Evolutionary conservation across 2,329 filamentous ascomycete species (phyloP).

Genomic region (Cercospora sp.): DNA sequence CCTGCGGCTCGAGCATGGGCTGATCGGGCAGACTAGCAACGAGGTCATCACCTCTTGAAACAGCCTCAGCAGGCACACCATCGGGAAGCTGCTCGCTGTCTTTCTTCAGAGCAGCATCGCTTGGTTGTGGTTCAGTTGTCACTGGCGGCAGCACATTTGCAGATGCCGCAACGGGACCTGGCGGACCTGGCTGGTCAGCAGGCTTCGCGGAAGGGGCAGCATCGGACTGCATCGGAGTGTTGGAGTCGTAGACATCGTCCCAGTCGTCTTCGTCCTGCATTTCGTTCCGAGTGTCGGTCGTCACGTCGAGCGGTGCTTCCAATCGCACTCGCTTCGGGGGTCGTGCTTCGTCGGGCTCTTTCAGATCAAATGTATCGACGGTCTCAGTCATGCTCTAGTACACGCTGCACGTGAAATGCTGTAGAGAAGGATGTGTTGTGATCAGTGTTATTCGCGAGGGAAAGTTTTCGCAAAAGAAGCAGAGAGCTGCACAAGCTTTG

Average conservation of each 20-base stretch:
- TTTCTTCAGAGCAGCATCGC: not conserved
- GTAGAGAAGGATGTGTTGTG: not conserved
- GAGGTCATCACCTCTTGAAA: slow-evolving; percentile 21
- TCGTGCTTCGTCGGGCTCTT: slow-evolving; percentile 31
- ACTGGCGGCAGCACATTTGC: not conserved
- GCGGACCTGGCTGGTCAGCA: not conserved
- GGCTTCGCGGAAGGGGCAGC: not conserved
- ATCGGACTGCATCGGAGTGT: not conserved
- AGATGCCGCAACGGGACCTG: not conserved
- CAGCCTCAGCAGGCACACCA: slow-evolving; percentile 23
- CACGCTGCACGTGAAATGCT: not conserved
- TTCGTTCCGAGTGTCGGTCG: slow-evolving; percentile 33
- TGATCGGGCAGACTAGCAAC: slow-evolving; percentile 14
- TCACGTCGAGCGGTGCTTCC: slow-evolving; percentile 41
- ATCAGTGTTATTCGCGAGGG: slow-evolving; percentile 41
- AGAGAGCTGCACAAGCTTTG: slow-evolving; percentile 1
- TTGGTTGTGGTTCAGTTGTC: not conserved
- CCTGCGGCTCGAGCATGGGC: slow-evolving; percentile 11
- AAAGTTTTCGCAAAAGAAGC: slow-evolving; percentile 3
- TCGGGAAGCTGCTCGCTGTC: slow-evolving; percentile 3
- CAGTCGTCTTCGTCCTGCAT: slow-evolving; percentile 37
- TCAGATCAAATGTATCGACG: not conserved
- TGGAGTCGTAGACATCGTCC: slow-evolving; percentile 36
- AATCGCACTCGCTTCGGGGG: slow-evolving; percentile 46
- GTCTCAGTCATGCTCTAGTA: slow-evolving; percentile 10